Conservation (phyloP, 345 rosid species). For the Boechera retrofracta region DNA sequence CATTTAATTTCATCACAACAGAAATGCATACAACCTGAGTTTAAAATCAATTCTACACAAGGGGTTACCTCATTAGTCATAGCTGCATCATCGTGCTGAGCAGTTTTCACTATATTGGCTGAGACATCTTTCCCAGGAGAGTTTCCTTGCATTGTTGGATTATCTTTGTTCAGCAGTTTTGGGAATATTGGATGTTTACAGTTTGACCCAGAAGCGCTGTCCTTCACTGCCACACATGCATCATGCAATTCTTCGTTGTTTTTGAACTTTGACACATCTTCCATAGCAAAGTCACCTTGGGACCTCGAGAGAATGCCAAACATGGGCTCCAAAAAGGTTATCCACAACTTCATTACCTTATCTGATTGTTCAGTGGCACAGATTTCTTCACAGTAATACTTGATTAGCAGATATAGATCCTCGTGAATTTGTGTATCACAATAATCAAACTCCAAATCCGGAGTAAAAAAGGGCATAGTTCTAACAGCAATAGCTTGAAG, state of each 20-base stretch:
- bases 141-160: constrained; percentile 63
- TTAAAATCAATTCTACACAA: constrained; percentile 17
- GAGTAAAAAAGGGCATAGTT: constrained; percentile 61
- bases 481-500: constrained; percentile 81
- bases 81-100: constrained; percentile 45
- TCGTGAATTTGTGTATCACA: constrained; percentile 82
- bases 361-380: constrained; percentile 86
- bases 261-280: constrained; percentile 65
- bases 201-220: constrained; percentile 49
- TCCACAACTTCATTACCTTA: constrained; percentile 87
- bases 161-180: constrained; percentile 59
- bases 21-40: constrained; percentile 13
- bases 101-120: constrained; percentile 28
- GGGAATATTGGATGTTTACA: constrained; percentile 56
- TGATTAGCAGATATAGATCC: constrained; percentile 83
- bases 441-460: constrained; percentile 80
- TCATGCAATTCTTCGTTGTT: constrained; percentile 51
- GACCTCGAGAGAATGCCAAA: constrained; percentile 76
- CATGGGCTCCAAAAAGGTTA: constrained; percentile 88
- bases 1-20: background rate
- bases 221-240: constrained; percentile 57
- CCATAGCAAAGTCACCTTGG: constrained; percentile 69
- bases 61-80: constrained; percentile 59
- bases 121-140: constrained; percentile 54
- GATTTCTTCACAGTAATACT: constrained; percentile 86